A percentile compares a stretch with the other conserved stretches of the same genome.
phyloP scores from a whole-genome alignment of 192 early-diverging fungal species.

The Backusella morwellensis region DNA sequence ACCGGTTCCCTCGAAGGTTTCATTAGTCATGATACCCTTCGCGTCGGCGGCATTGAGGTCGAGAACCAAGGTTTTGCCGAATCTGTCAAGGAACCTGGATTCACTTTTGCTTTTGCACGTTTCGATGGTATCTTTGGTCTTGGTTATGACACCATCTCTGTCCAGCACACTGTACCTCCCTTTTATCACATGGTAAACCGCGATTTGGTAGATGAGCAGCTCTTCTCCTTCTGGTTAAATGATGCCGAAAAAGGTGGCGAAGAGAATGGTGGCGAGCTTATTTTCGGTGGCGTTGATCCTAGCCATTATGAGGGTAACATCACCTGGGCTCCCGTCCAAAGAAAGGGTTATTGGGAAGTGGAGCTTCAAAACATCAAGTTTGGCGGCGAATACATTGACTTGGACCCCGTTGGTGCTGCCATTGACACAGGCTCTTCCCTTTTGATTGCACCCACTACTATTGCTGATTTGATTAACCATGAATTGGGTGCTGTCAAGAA shows the following conservation, averaged over 20 bases:
- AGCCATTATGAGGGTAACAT: constrained; percentile 70
- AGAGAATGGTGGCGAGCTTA: constrained; percentile 80
- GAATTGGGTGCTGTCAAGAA: constrained; percentile 91
- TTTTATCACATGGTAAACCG: constrained; percentile 92
- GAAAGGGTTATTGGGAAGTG: constrained; percentile 98
- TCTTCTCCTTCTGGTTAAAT: constrained; percentile 89
- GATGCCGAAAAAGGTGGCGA: constrained; percentile 48
- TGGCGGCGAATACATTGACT: constrained; percentile 67
- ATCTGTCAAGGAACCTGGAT: constrained; percentile 90
- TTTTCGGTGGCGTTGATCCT: constrained; percentile 86
- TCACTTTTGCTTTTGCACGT: constrained; percentile 87
- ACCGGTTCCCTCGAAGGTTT: constrained; percentile 93
- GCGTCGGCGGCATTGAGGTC: constrained; percentile 73
- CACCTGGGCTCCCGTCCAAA: constrained; percentile 80
- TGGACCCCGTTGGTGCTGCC: constrained; percentile 70
- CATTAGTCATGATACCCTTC: constrained; percentile 71
- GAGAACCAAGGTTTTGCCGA: constrained; percentile 88
- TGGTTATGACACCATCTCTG: constrained; percentile 84
- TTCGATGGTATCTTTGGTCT: constrained; percentile 98
- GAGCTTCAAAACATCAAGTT: constrained; percentile 78
- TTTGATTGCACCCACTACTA: constrained; percentile 70
- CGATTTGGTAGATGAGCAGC: constrained; percentile 73
- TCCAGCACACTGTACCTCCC: constrained; percentile 85
- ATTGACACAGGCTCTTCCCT: constrained; percentile 94
- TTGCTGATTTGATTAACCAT: constrained; percentile 90